Conservation (phyloP, 2,329 filamentous ascomycete species). For the Raffaelea albimanens region DNA sequence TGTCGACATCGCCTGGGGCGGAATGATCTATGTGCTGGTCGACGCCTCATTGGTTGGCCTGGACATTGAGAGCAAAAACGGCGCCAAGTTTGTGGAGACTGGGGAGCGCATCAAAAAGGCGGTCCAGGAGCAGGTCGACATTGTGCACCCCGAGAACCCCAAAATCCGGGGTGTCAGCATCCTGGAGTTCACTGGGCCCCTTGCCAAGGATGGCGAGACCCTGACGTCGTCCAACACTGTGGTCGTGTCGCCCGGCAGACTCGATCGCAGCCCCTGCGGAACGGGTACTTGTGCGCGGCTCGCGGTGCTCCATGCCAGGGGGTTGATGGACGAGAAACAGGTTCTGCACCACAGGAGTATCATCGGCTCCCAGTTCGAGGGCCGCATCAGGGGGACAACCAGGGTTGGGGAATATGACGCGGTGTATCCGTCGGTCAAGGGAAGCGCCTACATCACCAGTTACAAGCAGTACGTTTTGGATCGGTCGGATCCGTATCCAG, state of each 20-base stretch:
- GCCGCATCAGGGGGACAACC: too few species aligned
- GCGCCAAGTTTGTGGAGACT: not conserved
- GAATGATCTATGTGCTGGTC: not conserved
- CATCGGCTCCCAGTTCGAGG: too few species aligned
- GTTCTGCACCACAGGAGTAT: too few species aligned
- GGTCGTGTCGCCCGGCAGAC: not conserved
- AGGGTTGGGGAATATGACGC: too few species aligned
- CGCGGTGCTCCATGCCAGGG: not conserved
- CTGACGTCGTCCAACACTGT: not conserved
- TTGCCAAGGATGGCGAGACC: not conserved
- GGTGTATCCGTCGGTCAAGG: too few species aligned
- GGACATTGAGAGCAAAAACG: not conserved
- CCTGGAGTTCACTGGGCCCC: not conserved
- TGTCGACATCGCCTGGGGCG: conserved; percentile 1
- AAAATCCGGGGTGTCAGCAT: not conserved
- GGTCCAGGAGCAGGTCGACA: not conserved
- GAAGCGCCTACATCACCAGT: too few species aligned
- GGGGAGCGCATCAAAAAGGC: not conserved
- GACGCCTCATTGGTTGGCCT: not conserved
- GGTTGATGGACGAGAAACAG: too few species aligned
- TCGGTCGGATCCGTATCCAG: too few species aligned
- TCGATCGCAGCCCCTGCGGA: conserved; percentile 1
- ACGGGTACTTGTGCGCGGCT: conserved; percentile 1
- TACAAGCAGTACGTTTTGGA: too few species aligned
- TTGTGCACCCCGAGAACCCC: not conserved